Evolutionary conservation across 805 yeast genomes (phyloP).

Genomic region (Sungouiozyma intestinalis): DNA sequence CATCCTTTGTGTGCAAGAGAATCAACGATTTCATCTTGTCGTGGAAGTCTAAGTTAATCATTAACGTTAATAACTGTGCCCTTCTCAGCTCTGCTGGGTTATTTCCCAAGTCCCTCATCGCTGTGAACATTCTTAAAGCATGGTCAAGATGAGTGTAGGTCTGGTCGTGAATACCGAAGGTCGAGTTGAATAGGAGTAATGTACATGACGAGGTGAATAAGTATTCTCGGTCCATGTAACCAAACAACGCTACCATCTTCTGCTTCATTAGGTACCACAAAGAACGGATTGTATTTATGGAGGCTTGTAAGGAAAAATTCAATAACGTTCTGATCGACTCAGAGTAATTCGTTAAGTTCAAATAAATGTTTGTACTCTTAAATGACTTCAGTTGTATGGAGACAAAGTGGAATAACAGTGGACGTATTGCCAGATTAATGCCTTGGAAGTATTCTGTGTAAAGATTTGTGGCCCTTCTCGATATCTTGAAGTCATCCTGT

Average conservation of each 20-base stretch:
- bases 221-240: conserved; percentile 81
- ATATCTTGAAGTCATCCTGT: conserved; percentile 34
- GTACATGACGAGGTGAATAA: conserved; percentile 70
- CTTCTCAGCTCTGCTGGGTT: conserved; percentile 70
- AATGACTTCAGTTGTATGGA: conserved; percentile 49
- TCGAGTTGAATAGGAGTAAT: conserved; percentile 58
- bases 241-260: conserved; percentile 76
- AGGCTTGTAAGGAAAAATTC: conserved; percentile 72
- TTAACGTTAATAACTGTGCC: conserved; percentile 56
- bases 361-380: conserved; percentile 38
- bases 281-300: conserved; percentile 62
- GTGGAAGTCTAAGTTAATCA: conserved; percentile 57
- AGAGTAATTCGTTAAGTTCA: conserved; percentile 60
- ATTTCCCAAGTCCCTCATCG: conserved; percentile 68
- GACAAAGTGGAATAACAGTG: conserved; percentile 66
- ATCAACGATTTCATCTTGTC: conserved; percentile 51
- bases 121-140: conserved; percentile 57
- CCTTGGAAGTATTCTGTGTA: conserved; percentile 82
- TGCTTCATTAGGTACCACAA: conserved; percentile 67
- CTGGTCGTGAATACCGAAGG: conserved; percentile 74
- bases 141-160: conserved; percentile 64
- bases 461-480: conserved; percentile 59
- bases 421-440: conserved; percentile 67
- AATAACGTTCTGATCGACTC: conserved; percentile 55
- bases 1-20: conserved; percentile 42